A percentile compares a stretch with the other conserved stretches of the same genome.
Conservation (phyloP, 1,139 yeast species). For the Geotrichum siamense region DNA sequence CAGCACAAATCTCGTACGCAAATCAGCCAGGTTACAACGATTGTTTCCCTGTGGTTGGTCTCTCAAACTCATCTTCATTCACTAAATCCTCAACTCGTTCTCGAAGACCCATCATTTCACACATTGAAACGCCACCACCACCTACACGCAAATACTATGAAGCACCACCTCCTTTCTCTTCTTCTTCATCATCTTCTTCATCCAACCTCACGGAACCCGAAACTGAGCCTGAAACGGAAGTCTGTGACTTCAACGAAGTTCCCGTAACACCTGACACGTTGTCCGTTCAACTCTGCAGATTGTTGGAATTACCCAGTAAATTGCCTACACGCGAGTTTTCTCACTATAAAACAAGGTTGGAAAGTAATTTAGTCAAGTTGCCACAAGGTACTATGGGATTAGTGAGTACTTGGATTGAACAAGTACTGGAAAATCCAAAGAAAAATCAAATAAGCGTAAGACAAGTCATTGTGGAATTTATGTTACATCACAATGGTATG, state of each 20-base stretch:
- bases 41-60: slow-evolving; percentile 29
- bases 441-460: slow-evolving; percentile 23
- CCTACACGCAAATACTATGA: slow-evolving; percentile 4
- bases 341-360: slow-evolving; percentile 38
- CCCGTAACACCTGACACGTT: slow-evolving; percentile 7
- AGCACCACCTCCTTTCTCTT: slow-evolving; percentile 7
- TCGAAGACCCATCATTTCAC: background rate
- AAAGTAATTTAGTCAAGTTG: slow-evolving; percentile 23
- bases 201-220: slow-evolving; percentile 1
- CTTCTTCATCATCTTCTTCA: slow-evolving; percentile 3
- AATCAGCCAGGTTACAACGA: slow-evolving; percentile 38
- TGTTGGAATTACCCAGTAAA: slow-evolving; percentile 20
- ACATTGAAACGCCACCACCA: background rate
- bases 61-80: slow-evolving; percentile 12
- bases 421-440: slow-evolving; percentile 1
- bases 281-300: slow-evolving; percentile 3
- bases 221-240: slow-evolving; percentile 6
- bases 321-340: slow-evolving; percentile 37
- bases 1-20: slow-evolving; percentile 30
- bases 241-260: background rate
- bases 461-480: slow-evolving; percentile 39
- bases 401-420: slow-evolving; percentile 19
- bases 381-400: slow-evolving; percentile 25
- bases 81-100: background rate
- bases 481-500: slow-evolving; percentile 47